These are phyloP conservation scores for Lithocarpus polystachyus DNA, from an alignment of 306 rosid genomes.

Conservation along the genomic window DNA sequence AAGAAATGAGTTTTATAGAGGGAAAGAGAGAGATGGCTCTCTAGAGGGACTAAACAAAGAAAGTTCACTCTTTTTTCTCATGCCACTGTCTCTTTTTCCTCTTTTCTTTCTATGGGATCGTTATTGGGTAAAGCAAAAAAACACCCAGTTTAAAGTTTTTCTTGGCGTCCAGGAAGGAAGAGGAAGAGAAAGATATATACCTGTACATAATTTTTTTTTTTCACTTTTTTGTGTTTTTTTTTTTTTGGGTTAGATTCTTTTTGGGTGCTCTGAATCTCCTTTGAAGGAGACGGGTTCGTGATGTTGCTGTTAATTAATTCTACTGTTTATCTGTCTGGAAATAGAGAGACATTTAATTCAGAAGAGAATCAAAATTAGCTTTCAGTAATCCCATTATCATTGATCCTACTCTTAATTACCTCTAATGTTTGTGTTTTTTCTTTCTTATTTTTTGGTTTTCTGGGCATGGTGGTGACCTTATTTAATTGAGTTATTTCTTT, in stretches of 20 bases:
- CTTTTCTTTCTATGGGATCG: no score
- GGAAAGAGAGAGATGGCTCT: not conserved
- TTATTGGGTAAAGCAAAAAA: no score
- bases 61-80: slow-evolving; percentile 14
- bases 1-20: not conserved
- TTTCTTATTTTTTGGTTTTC: not conserved
- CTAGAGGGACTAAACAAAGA: not conserved
- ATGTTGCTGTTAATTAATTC: slow-evolving; percentile 23
- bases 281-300: slow-evolving; percentile 24
- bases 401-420: not conserved
- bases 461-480: not conserved
- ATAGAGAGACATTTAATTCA: slow-evolving; percentile 13
- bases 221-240: slow-evolving; percentile 16
- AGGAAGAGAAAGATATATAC: slow-evolving; percentile 34
- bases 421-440: not conserved
- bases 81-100: not conserved
- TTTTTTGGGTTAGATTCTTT: not conserved
- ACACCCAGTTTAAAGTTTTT: not conserved
- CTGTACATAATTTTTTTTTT: slow-evolving; percentile 5
- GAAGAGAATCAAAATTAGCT: slow-evolving; percentile 29
- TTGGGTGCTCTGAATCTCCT: slow-evolving; percentile 19
- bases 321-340: slow-evolving; percentile 9
- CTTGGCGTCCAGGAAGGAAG: not conserved
- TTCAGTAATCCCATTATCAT: slow-evolving; percentile 1
- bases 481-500: not conserved